Percentiles rank a stretch among this genome's conserved stretches.
These are phyloP conservation scores for Arthrinium phaeospermum DNA, from an alignment of 2,329 filamentous ascomycete genomes.

Conservation along the genomic window DNA sequence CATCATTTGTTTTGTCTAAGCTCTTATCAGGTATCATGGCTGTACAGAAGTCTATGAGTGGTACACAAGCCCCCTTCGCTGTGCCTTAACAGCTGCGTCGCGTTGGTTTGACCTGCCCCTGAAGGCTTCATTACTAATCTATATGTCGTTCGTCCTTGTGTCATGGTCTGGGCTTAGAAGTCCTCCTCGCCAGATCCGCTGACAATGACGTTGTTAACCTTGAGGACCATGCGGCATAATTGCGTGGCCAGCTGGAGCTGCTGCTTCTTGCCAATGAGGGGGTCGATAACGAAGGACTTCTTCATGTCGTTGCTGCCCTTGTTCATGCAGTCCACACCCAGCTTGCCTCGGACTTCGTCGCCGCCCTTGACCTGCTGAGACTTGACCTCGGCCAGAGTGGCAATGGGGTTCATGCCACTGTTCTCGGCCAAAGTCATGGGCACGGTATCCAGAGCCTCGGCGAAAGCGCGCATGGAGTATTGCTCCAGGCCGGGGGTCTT, in stretches of 20 bases:
- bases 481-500: conserved; percentile 98
- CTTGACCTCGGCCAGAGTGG: conserved; percentile 93
- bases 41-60: conserved; percentile 18
- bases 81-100: conserved; percentile 3
- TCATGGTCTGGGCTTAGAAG: conserved; percentile 62
- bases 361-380: conserved; percentile 88
- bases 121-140: conserved; percentile 10
- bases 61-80: conserved; percentile 11
- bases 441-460: conserved; percentile 90
- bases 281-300: conserved; percentile 97
- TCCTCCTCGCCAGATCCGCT: conserved; percentile 86
- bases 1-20: conserved; percentile 17
- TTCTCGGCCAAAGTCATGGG: conserved; percentile 98
- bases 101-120: conserved; percentile 15
- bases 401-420: conserved; percentile 93
- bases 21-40: conserved; percentile 19
- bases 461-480: conserved; percentile 98
- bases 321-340: conserved; percentile 98
- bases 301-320: conserved; percentile 96
- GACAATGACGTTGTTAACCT: conserved; percentile 96
- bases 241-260: conserved; percentile 96
- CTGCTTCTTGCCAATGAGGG: conserved; percentile 96
- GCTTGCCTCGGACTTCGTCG: conserved; percentile 56
- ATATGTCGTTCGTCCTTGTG: conserved; percentile 1
- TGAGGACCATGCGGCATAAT: conserved; percentile 96